Conservation (phyloP, 805 yeast genomes). For the Spathaspora girioi region DNA sequence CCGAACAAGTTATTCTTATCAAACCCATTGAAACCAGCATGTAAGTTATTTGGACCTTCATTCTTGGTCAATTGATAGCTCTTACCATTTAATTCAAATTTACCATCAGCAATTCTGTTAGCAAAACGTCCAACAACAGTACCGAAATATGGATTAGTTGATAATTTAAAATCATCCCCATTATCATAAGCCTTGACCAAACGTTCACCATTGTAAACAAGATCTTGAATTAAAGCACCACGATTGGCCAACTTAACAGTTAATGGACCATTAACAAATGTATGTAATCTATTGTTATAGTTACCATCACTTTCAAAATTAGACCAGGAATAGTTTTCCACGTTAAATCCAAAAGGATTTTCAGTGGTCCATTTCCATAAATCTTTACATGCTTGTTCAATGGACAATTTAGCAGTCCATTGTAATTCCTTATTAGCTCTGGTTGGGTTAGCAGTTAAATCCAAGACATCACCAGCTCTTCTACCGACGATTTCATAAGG, state of each 20-base stretch:
- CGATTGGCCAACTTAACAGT: slow-evolving; percentile 43
- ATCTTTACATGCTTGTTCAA: slow-evolving; percentile 66
- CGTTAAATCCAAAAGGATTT: slow-evolving; percentile 60
- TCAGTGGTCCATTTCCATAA: slow-evolving; percentile 74
- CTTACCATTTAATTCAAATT: slow-evolving; percentile 37
- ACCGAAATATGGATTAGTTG: slow-evolving; percentile 52
- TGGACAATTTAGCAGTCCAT: slow-evolving; percentile 56
- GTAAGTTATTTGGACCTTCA: slow-evolving; percentile 39
- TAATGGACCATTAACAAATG: slow-evolving; percentile 22
- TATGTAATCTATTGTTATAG: slow-evolving; percentile 33
- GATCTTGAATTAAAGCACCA: slow-evolving; percentile 49
- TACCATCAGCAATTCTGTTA: slow-evolving; percentile 51
- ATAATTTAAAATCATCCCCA: slow-evolving; percentile 24
- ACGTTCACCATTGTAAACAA: slow-evolving; percentile 34
- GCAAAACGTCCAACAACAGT: slow-evolving; percentile 66
- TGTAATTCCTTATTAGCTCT: slow-evolving; percentile 63
- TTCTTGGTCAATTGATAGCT: slow-evolving; percentile 40
- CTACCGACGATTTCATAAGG: slow-evolving; percentile 65
- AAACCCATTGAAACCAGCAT: slow-evolving; percentile 54
- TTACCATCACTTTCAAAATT: slow-evolving; percentile 18
- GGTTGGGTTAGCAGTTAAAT: slow-evolving; percentile 67
- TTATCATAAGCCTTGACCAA: slow-evolving; percentile 38
- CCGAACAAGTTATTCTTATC: slow-evolving; percentile 51
- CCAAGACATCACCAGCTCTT: slow-evolving; percentile 73
- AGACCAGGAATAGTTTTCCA: slow-evolving; percentile 32